Conservation (phyloP, 495 filamentous ascomycete species). For the Umbilicaria muhlenbergii region DNA sequence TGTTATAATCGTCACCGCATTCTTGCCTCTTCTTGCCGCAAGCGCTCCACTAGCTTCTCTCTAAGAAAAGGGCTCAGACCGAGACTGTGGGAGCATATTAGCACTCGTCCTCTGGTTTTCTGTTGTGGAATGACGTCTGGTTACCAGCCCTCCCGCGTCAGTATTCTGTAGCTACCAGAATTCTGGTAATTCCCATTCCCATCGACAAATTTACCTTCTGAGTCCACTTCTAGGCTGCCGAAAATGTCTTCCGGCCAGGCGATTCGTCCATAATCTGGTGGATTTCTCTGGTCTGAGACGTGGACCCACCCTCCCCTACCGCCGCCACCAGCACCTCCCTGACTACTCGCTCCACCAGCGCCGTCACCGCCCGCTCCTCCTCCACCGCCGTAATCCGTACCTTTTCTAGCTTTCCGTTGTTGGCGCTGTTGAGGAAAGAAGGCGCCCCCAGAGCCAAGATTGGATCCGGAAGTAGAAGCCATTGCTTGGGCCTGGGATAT, state of each 20-base stretch:
- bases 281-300: conserved; percentile 65
- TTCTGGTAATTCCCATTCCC: conserved; percentile 40
- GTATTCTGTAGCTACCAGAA: conserved; percentile 42
- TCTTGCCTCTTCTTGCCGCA: conserved; percentile 6
- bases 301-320: conserved; percentile 82
- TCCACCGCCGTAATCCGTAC: conserved; percentile 23
- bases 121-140: conserved; percentile 11
- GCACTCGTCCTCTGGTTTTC: not conserved
- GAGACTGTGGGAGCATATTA: conserved; percentile 21
- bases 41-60: conserved; percentile 34
- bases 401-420: conserved; percentile 10
- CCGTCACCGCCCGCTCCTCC: conserved; percentile 37
- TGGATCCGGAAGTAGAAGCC: conserved; percentile 60
- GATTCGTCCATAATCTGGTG: conserved; percentile 82
- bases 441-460: conserved; percentile 47
- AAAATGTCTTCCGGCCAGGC: conserved; percentile 86
- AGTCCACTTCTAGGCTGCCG: conserved; percentile 78
- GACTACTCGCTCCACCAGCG: conserved; percentile 60
- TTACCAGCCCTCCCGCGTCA: conserved; percentile 48
- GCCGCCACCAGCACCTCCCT: conserved; percentile 70
- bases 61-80: conserved; percentile 41
- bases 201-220: conserved; percentile 52
- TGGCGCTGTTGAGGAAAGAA: conserved; percentile 37
- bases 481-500: conserved; percentile 64
- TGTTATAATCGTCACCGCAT: not conserved